These are phyloP conservation scores for Nicotiana undulata DNA, from an alignment of 257 asterid genomes.

Conservation along the genomic window DNA sequence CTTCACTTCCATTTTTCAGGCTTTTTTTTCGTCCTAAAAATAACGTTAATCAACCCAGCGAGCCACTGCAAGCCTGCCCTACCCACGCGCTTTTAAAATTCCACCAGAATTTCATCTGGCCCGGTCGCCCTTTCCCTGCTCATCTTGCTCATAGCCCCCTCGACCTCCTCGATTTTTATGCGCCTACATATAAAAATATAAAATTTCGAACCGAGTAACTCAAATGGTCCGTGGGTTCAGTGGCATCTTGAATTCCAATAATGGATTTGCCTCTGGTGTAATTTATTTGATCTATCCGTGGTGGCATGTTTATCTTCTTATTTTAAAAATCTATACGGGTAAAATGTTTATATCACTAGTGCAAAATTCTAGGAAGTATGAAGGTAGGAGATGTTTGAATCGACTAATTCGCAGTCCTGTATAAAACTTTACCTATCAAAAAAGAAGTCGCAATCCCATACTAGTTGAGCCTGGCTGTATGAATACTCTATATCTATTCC, in stretches of 20 bases:
- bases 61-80: too few species aligned
- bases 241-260: not conserved
- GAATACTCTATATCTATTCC: not conserved
- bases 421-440: not conserved
- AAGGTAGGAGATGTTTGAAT: not conserved
- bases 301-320: not conserved
- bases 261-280: not conserved
- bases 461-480: not conserved
- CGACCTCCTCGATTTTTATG: too few species aligned
- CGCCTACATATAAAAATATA: too few species aligned
- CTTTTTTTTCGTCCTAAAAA: too few species aligned
- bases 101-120: too few species aligned
- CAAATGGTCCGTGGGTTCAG: not conserved
- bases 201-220: not conserved
- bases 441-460: not conserved
- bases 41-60: too few species aligned
- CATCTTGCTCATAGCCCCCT: too few species aligned
- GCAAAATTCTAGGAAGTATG: not conserved
- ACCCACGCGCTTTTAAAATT: too few species aligned
- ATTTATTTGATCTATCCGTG: not conserved
- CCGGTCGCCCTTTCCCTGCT: too few species aligned
- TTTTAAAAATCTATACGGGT: not conserved
- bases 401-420: not conserved
- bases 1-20: too few species aligned
- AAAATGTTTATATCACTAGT: not conserved